Conservation (phyloP, 352 stramenopile species). For the Phytopythium boreale region DNA sequence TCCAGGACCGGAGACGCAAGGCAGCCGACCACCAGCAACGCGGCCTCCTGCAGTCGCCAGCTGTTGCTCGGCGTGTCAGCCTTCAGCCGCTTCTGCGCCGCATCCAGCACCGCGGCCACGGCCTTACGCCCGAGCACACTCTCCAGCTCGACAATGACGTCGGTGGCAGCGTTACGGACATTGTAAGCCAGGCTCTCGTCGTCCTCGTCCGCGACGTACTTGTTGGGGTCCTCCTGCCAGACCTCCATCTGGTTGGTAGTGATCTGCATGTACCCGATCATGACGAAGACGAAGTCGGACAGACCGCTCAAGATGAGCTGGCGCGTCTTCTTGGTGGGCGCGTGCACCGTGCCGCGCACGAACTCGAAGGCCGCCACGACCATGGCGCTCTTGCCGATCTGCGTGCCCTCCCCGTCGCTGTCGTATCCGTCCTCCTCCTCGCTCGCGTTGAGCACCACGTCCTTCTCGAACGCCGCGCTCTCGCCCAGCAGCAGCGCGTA, state of each 20-base stretch:
- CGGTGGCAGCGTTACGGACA: slow-evolving; percentile 65
- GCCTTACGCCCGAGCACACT: slow-evolving; percentile 60
- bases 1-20: slow-evolving; percentile 56
- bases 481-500: slow-evolving; percentile 50
- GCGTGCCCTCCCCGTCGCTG: slow-evolving; percentile 65
- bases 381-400: slow-evolving; percentile 64
- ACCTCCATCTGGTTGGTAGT: slow-evolving; percentile 65
- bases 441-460: slow-evolving; percentile 45
- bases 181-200: slow-evolving; percentile 81
- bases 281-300: slow-evolving; percentile 69
- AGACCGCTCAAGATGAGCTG: slow-evolving; percentile 51
- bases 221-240: slow-evolving; percentile 80
- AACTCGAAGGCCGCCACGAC: slow-evolving; percentile 77
- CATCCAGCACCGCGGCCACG: slow-evolving; percentile 47
- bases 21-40: slow-evolving; percentile 65
- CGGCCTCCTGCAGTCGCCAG: slow-evolving; percentile 75
- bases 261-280: slow-evolving; percentile 87
- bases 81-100: slow-evolving; percentile 62
- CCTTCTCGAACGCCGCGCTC: slow-evolving; percentile 44
- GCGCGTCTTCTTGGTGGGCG: slow-evolving; percentile 79
- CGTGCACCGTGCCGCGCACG: slow-evolving; percentile 59
- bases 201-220: slow-evolving; percentile 84
- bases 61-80: slow-evolving; percentile 31
- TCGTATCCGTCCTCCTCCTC: slow-evolving; percentile 75
- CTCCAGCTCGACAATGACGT: slow-evolving; percentile 66